Percentiles rank a stretch among this genome's conserved stretches.
Evolutionary conservation across 2,329 filamentous ascomycete genomes (phyloP).

Genomic region (Colletotrichum sp.): DNA sequence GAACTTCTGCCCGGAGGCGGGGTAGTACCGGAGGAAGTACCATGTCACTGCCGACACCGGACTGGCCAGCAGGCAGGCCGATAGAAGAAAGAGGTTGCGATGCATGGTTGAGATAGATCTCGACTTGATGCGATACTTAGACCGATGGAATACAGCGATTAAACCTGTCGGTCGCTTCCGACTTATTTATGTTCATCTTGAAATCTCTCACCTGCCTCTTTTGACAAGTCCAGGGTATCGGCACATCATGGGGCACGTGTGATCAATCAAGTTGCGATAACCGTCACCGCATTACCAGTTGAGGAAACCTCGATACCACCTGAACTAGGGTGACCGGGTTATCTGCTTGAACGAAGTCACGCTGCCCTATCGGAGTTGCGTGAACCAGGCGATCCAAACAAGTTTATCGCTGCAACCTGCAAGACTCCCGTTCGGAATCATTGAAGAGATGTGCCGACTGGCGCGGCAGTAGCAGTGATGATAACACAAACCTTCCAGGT

Average conservation of each 20-base stretch:
- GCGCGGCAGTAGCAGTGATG: background rate
- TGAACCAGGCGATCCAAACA: background rate
- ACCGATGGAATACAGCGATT: background rate
- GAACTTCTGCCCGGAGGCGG: slow-evolving; percentile 31
- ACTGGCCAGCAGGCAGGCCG: slow-evolving; percentile 21
- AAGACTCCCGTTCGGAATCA: background rate
- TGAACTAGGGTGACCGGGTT: background rate
- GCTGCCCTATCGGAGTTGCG: background rate
- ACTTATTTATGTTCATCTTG: background rate
- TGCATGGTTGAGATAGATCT: background rate
- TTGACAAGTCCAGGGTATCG: background rate
- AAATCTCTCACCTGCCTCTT: background rate
- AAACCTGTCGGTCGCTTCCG: background rate
- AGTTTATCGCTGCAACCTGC: background rate
- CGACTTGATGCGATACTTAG: background rate
- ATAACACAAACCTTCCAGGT: background rate
- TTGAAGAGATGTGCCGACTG: background rate
- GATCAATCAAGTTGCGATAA: background rate
- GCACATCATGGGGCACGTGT: background rate
- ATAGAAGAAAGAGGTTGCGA: slow-evolving; percentile 1
- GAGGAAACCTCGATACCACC: background rate
- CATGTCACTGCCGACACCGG: slow-evolving; percentile 30
- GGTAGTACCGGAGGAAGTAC: slow-evolving; percentile 34
- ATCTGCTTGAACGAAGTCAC: background rate
- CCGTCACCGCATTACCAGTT: background rate